Base-by-base conservation (phyloP, 345 rosid genomes). In the Gossypium thurberi region DNA sequence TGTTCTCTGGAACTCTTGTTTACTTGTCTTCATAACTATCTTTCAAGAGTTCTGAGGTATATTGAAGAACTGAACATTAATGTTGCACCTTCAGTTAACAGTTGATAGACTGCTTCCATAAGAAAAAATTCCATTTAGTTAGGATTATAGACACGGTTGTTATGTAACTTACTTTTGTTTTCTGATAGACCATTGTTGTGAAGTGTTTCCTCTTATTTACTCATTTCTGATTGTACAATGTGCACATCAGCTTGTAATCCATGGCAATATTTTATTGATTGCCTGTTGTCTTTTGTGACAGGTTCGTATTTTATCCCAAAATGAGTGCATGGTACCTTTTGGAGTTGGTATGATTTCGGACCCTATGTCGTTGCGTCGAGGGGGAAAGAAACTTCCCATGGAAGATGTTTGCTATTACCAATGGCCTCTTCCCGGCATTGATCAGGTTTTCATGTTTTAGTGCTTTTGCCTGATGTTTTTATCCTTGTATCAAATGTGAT, bases 281-380 rank as follows among this genome's bases (percentile, higher is more conserved):
- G 63, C 37, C 14, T 56, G 57, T 52, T 53, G 18, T 64, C 68
- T 15, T 71, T n/a, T 74, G 11, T 81, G 69, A 65, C 82, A 96
- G 98, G 96, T 93, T 48, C 87, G 82, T 78, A 85, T 96, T 77
- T 81, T 86, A 47, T 80, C 87, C 61, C 83, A 76, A 81, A 77
- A 79, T 78, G 88, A 87, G 77, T 78, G 75, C 76, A 79, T 76
- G 67, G 74, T 74, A 33, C 99, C 97, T 37, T 89, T 90, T 70
- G 87, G 88, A 37, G 85, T 96, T 76, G 99, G 97, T 50, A 79
- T 96, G 80, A 91, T 92, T 75, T 91, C 96, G 21, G 98, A 96
- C 83, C 96, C 98, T 58, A 96, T 96, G 99, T 89, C 98, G 75
- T 73, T 83, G 83, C 89, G 99, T 70, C 91, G 89, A 76, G 99